Base-by-base conservation (phyloP, 1,139 yeast species). In the Geotrichum restrictum region DNA sequence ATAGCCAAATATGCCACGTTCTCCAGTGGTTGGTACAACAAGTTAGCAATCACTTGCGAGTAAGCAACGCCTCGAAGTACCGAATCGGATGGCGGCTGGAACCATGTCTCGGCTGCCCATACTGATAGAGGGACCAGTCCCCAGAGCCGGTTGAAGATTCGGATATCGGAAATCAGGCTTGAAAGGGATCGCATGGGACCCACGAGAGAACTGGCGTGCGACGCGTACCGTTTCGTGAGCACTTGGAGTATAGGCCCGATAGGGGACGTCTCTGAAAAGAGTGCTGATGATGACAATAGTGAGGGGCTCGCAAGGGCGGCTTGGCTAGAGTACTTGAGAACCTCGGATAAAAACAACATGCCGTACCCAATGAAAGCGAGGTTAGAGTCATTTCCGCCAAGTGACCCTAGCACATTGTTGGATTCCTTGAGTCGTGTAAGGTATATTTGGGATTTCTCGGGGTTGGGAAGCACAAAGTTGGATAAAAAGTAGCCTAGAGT, bases 11-110 rank as follows among this genome's bases (percentile, higher is more conserved):
- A 73, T 1, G 76, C 77, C 22, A 70, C 49, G 55, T 74, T 69
- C 61, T 73, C 77, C 27, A 73, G 61, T 0, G 72, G 62, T 57
- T 74, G 77, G 64, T 71, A 73, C 36, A 63, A 50, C 16, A 69
- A 56, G 45, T 70, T 69, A 46, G 70, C 64, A 18, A 65, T 59
- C 2, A 72, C 73, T 59, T 73, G 74, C 21, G 62, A 46, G 54
- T 69, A 69, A 32, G 68, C 68, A 31, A 67, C 60, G 36, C 52
- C 49, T 19, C 67, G 59, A 37, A 66, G 57, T 7, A 65, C 55
- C 27, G 57, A 49, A 48, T 64, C 69, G 45, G 60, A 57, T 24
- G 66, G 58, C 24, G 65, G 60, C 45, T 59, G 60, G 29, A 54
- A 53, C 41, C 48, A 53, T 14, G 60, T 56, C 47, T 59, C 64